phyloP scores from a whole-genome alignment of 2,329 filamentous ascomycete species.

The Talaromyces sp. region DNA sequence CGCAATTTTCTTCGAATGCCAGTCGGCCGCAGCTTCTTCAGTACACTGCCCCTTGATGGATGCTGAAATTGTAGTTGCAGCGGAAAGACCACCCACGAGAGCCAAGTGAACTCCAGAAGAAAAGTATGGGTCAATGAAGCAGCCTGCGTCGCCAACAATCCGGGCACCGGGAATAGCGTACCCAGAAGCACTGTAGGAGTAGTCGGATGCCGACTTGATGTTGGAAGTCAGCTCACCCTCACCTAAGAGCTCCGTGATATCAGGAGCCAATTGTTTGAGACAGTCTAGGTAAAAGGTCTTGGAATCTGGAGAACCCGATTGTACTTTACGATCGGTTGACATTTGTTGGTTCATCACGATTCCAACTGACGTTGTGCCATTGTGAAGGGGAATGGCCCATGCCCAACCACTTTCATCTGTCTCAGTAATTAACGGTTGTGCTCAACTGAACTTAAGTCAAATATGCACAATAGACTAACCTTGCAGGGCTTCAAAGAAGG shows the following conservation, averaged over 20 bases:
- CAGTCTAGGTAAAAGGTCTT: constrained; percentile 14
- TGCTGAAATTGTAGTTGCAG: constrained; percentile 41
- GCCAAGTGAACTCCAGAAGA: constrained; percentile 47
- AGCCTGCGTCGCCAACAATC: constrained; percentile 45
- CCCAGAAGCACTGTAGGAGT: constrained; percentile 41
- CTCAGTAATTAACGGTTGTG: background rate
- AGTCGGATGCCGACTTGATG: constrained; percentile 43
- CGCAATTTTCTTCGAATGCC: constrained; percentile 42
- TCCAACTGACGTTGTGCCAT: background rate
- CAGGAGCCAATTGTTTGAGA: constrained; percentile 12
- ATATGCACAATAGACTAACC: background rate
- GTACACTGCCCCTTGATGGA: constrained; percentile 32
- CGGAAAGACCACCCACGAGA: constrained; percentile 38
- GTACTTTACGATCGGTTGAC: background rate
- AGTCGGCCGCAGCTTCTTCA: constrained; percentile 31
- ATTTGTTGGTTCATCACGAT: background rate
- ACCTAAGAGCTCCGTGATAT: constrained; percentile 24
- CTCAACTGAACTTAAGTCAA: background rate
- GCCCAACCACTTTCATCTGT: background rate
- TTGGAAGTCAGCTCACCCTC: constrained; percentile 29
- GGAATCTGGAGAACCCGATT: background rate
- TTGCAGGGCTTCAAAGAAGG: background rate
- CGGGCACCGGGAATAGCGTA: constrained; percentile 39
- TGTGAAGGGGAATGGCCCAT: background rate
- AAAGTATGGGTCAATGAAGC: constrained; percentile 48